Percentiles rank a stretch among this genome's conserved stretches.
Evolutionary conservation across 768 basidiomycete species (phyloP).

Genomic region (Boletus reticulatus): DNA sequence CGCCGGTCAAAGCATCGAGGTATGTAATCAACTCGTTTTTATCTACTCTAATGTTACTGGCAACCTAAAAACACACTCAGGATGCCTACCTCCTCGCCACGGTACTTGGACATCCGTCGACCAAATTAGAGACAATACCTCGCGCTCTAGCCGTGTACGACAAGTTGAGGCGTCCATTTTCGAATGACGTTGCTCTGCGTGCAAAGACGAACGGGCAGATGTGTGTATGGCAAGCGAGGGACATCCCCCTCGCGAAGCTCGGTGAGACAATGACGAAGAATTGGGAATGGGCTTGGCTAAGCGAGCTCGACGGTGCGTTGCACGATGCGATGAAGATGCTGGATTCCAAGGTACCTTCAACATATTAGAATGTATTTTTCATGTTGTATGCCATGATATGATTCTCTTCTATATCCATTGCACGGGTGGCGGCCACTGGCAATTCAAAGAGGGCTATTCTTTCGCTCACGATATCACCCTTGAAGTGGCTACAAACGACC

Average conservation of each 20-base stretch:
- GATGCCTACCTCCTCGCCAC: slow-evolving; percentile 37
- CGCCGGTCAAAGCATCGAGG: slow-evolving; percentile 45
- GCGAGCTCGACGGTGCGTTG: slow-evolving; percentile 20
- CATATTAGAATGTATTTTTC: neutral
- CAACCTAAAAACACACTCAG: slow-evolving; percentile 13
- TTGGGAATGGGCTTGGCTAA: slow-evolving; percentile 54
- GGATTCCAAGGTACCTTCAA: neutral
- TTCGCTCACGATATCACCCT: no score
- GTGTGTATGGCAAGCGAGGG: slow-evolving; percentile 12
- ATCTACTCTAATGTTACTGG: no score
- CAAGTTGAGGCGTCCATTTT: slow-evolving; percentile 46
- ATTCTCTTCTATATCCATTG: no score
- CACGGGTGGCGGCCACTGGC: no score
- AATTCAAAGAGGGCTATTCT: no score
- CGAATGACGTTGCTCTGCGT: slow-evolving; percentile 34
- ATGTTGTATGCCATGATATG: no score
- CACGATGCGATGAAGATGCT: slow-evolving; percentile 17
- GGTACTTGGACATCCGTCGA: slow-evolving; percentile 43
- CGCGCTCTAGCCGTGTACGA: slow-evolving; percentile 48
- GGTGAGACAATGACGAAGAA: slow-evolving; percentile 43
- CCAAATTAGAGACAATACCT: slow-evolving; percentile 34
- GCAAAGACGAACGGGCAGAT: slow-evolving; percentile 19
- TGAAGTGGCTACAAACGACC: no score
- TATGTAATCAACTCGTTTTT: slow-evolving; percentile 13
- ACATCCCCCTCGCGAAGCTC: slow-evolving; percentile 37